Evolutionary conservation across 2,329 filamentous ascomycete species (phyloP).

Genomic region (Fusarium musae): DNA sequence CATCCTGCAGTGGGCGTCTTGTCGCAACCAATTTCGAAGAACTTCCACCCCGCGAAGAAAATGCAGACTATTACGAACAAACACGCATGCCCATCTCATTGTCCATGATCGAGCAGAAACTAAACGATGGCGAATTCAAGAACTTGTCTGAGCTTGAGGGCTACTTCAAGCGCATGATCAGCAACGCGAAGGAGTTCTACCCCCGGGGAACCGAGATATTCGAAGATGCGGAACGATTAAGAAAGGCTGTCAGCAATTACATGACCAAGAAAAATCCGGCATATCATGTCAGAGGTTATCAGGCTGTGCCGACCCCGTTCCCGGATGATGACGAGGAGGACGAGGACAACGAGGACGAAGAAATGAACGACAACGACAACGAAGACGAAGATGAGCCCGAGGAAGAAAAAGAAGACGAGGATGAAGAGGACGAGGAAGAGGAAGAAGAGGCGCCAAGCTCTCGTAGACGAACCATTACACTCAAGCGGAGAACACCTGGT

Average conservation of each 20-base stretch:
- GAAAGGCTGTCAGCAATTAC: slow-evolving; percentile 86
- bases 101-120: slow-evolving; percentile 78
- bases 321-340: slow-evolving; percentile 44
- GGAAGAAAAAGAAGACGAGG: slow-evolving; percentile 43
- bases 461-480: slow-evolving; percentile 52
- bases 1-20: slow-evolving; percentile 69
- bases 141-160: slow-evolving; percentile 81
- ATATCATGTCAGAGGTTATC: slow-evolving; percentile 75
- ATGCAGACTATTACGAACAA: slow-evolving; percentile 80
- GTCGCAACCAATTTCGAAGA: slow-evolving; percentile 81
- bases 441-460: slow-evolving; percentile 47
- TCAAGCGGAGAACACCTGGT: slow-evolving; percentile 52
- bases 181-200: slow-evolving; percentile 88
- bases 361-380: slow-evolving; percentile 48
- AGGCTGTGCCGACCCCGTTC: slow-evolving; percentile 78
- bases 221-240: slow-evolving; percentile 86
- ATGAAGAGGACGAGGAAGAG: slow-evolving; percentile 47
- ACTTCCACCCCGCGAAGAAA: slow-evolving; percentile 70
- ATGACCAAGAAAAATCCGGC: slow-evolving; percentile 90
- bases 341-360: slow-evolving; percentile 48
- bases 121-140: slow-evolving; percentile 74
- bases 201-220: slow-evolving; percentile 77
- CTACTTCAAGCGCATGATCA: slow-evolving; percentile 88
- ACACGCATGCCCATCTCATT: slow-evolving; percentile 84
- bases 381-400: slow-evolving; percentile 48